Conservation (phyloP, 2,329 filamentous ascomycete species). For the Trichoderma citrinoviride region DNA sequence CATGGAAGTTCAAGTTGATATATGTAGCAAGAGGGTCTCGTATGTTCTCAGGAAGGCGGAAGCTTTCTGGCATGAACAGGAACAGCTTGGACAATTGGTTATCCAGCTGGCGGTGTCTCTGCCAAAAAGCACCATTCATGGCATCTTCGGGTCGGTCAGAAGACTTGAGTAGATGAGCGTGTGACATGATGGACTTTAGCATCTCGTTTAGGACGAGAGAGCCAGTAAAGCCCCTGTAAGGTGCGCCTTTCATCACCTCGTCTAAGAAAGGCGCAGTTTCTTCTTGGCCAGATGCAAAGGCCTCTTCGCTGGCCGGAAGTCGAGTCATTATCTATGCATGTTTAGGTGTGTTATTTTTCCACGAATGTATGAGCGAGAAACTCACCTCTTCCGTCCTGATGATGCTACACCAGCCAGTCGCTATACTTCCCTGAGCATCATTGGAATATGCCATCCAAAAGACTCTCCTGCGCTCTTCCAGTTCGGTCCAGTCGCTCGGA, state of each 20-base stretch:
- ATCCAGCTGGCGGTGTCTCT: constrained; percentile 77
- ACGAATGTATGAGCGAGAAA: not conserved
- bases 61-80: constrained; percentile 70
- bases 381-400: constrained; percentile 69
- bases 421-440: constrained; percentile 82
- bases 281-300: constrained; percentile 65
- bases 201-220: constrained; percentile 72
- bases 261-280: constrained; percentile 62
- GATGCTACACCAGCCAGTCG: constrained; percentile 84
- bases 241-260: constrained; percentile 59
- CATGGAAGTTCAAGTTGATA: constrained; percentile 84
- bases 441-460: constrained; percentile 85
- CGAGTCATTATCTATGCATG: constrained; percentile 63
- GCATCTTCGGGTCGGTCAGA: constrained; percentile 72
- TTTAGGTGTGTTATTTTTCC: not conserved
- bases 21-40: constrained; percentile 73
- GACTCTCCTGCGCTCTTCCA: constrained; percentile 71
- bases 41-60: constrained; percentile 68
- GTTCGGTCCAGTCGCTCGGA: constrained; percentile 74
- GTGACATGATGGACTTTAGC: constrained; percentile 79
- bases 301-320: constrained; percentile 75
- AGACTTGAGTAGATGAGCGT: constrained; percentile 69
- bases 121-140: constrained; percentile 80
- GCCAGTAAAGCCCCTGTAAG: constrained; percentile 69
- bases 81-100: constrained; percentile 75